Percentiles rank a stretch among this genome's conserved stretches.
phyloP scores from a whole-genome alignment of 352 stramenopile species.

The Peronosclerospora sorghi region DNA sequence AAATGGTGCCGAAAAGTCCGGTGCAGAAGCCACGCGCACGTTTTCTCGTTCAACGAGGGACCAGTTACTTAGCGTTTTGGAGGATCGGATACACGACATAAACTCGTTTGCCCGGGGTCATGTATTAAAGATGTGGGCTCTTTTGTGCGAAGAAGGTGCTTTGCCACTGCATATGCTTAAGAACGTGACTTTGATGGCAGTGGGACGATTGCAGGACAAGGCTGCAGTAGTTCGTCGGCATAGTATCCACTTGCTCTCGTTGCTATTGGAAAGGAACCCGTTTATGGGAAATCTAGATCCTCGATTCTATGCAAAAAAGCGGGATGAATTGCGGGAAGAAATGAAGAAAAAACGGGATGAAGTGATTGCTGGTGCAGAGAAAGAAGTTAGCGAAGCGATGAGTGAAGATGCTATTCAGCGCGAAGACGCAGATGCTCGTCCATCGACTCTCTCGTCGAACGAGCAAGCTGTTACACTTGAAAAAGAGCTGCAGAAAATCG shows the following conservation, averaged over 20 bases:
- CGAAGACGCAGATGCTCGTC: neutral
- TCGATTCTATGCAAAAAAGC: constrained; percentile 73
- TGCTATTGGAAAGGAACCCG: constrained; percentile 89
- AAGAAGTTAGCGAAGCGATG: constrained; percentile 53
- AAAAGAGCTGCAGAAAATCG: constrained; percentile 64
- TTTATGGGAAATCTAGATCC: constrained; percentile 87
- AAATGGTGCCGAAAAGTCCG: constrained; percentile 9
- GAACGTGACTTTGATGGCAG: constrained; percentile 64
- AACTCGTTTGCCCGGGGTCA: constrained; percentile 89
- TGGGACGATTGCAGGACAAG: constrained; percentile 88
- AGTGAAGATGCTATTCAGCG: constrained; percentile 11
- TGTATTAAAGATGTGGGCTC: constrained; percentile 85
- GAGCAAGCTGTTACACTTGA: constrained; percentile 38
- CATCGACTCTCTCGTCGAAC: constrained; percentile 12
- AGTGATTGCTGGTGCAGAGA: constrained; percentile 74
- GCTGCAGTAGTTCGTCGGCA: constrained; percentile 87
- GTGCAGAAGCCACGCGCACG: constrained; percentile 17
- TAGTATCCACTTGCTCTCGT: constrained; percentile 78
- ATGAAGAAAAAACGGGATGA: constrained; percentile 55
- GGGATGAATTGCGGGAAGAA: constrained; percentile 50
- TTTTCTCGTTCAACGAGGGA: constrained; percentile 58
- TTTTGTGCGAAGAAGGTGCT: constrained; percentile 72
- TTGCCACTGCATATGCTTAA: constrained; percentile 84
- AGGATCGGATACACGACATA: constrained; percentile 84
- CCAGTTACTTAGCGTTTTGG: constrained; percentile 81